Conservation (phyloP, 306 rosid species). For the Fragaria ananassa region DNA sequence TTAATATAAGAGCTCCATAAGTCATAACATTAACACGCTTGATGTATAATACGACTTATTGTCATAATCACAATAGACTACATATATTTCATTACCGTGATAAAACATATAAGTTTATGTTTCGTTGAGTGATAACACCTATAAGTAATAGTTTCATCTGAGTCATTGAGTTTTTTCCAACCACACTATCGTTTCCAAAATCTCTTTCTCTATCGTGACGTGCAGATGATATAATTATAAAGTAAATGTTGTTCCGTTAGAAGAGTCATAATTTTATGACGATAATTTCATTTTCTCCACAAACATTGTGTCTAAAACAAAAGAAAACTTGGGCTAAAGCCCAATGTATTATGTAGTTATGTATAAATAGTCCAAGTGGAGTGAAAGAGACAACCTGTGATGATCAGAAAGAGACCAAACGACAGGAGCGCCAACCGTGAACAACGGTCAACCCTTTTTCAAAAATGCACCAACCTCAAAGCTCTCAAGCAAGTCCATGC, state of each 20-base stretch:
- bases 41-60: too few relatives aligned
- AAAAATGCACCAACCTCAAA: constrained; percentile 42
- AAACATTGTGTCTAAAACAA: background rate
- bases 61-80: too few relatives aligned
- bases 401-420: constrained; percentile 56
- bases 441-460: constrained; percentile 38
- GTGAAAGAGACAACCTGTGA: constrained; percentile 7
- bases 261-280: too few relatives aligned
- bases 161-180: background rate
- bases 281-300: too few relatives aligned
- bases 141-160: too few relatives aligned
- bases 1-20: too few relatives aligned
- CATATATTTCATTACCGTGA: too few relatives aligned
- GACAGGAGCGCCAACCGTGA: constrained; percentile 40
- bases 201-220: background rate
- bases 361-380: background rate
- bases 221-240: too few relatives aligned
- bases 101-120: too few relatives aligned
- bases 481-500: constrained; percentile 68
- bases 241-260: too few relatives aligned
- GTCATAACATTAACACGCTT: too few relatives aligned
- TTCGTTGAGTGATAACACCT: too few relatives aligned
- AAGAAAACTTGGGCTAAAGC: background rate
- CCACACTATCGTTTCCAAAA: background rate
- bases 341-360: background rate